phyloP scores from a whole-genome alignment of 2,329 filamentous ascomycete species.

The Gnomoniopsis smithogilvyi region DNA sequence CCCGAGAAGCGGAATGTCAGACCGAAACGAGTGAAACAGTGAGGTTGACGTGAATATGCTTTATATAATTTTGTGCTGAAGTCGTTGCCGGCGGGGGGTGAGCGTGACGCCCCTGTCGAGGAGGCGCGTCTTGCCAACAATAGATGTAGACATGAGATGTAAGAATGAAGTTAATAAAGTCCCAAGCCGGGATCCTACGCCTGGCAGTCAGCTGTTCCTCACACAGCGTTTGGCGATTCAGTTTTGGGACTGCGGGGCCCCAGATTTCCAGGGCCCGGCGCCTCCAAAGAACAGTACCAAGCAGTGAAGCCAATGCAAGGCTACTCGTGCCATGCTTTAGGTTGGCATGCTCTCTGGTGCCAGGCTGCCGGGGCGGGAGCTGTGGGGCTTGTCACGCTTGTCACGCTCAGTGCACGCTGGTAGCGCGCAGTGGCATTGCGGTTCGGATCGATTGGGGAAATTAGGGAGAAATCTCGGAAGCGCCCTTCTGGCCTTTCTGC shows the following conservation, averaged over 20 bases:
- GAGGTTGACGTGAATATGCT: not conserved
- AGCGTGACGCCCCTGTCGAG: not conserved
- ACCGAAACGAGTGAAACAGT: conserved; percentile 1
- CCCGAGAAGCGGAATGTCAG: conserved; percentile 3
- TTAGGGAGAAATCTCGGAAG: conserved; percentile 7
- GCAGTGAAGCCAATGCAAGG: too few species aligned
- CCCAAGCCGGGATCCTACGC: not conserved
- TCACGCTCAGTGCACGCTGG: not conserved
- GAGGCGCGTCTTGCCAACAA: not conserved
- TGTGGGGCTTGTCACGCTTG: not conserved
- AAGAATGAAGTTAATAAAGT: not conserved
- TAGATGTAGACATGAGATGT: not conserved
- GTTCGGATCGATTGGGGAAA: conserved; percentile 6
- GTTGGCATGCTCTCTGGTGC: too few species aligned
- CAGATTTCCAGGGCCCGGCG: conserved; percentile 6
- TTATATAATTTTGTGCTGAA: conserved; percentile 1
- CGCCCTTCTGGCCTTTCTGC: not conserved
- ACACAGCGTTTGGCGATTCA: conserved; percentile 2
- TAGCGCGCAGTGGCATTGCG: not conserved
- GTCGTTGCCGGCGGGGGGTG: not conserved
- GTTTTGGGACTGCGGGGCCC: conserved; percentile 8
- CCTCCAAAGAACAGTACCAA: not conserved
- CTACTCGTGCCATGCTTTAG: too few species aligned
- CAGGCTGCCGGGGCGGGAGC: not conserved
- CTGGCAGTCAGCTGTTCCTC: not conserved